Evolutionary conservation across 129 eudicot genomes (phyloP), one percentile per base, ranked within the genome.

Genomic region (Glebionis coronaria): DNA sequence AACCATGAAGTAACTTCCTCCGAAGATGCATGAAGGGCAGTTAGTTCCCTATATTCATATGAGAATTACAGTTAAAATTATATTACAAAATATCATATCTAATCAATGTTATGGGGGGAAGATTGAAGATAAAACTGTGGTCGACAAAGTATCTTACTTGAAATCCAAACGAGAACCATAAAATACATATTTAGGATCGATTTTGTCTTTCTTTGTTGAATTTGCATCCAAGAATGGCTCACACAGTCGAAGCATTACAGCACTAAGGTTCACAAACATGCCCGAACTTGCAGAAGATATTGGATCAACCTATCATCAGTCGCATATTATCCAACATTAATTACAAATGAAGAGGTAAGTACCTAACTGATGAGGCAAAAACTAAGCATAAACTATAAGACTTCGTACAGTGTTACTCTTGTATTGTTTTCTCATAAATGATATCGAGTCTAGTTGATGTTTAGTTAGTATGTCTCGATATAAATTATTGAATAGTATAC

Each of bases 21-120:
- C 0, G 98, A 86, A 40, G 98, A 93, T 55, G 98, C 96, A 80
- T 93, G 98, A 25, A 93, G 83, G 46, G 98, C 98, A 54, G 98
- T 93, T 72, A 93, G 58, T 63, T 70, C 93, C 61, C 97, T 91
- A 83, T 29, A 51, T 76, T 44, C 15, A 56, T 68, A 70, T 69
- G 14, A 69, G 42, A 28, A 27, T 42, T n/a, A n/a, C 54, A 67
- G 56, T 5, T 44, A 23, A 65, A 19, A 52, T 6, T 38, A 64
- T 25, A 59, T 12, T 45, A n/a, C 4, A 79, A 13, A 25, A 65
- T 53, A 61, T 56, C 31, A 67, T 4, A 56, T 65, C 5, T 35
- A 35, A 35, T 35, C 9, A 1, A 35, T 35, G 5, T 35, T 4
- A 35, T 7, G 42, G 42, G 42, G 6, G 42, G 1, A 1, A 35